These are phyloP conservation scores for Trypanosoma brucei DNA, from an alignment of 208 protist species.

Conservation along the genomic window DNA sequence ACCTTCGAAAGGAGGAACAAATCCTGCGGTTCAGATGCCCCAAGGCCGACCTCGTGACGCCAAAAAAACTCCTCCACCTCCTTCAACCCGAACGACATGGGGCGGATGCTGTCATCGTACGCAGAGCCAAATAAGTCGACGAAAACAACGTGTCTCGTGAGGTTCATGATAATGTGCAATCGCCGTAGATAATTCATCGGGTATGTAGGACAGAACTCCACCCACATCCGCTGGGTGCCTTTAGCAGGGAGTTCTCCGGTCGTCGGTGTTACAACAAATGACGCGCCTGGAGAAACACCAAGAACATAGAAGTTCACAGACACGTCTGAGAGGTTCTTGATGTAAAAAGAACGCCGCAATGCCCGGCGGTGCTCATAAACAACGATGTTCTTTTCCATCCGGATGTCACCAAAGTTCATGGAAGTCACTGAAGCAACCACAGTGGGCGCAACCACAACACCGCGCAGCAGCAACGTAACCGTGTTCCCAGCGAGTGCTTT, in stretches of 20 bases:
- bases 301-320: constrained; percentile 44
- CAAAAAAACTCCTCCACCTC: constrained; percentile 65
- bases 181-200: constrained; percentile 85
- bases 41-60: constrained; percentile 52
- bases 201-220: constrained; percentile 70
- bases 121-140: constrained; percentile 85
- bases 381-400: constrained; percentile 46
- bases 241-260: constrained; percentile 47
- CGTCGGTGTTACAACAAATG: constrained; percentile 56
- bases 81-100: constrained; percentile 41
- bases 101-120: constrained; percentile 58
- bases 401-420: constrained; percentile 82
- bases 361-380: constrained; percentile 14
- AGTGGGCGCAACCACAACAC: constrained; percentile 36
- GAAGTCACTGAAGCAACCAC: constrained; percentile 43
- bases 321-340: constrained; percentile 46
- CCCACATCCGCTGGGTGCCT: constrained; percentile 35
- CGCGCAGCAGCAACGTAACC: constrained; percentile 45
- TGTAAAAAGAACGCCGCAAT: constrained; percentile 11
- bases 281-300: constrained; percentile 37
- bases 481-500: constrained; percentile 57
- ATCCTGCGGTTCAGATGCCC: constrained; percentile 51
- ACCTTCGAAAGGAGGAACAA: constrained; percentile 39
- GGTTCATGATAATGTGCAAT: constrained; percentile 62
- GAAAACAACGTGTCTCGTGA: constrained; percentile 40